Percentiles rank a stretch among this genome's conserved stretches.
phyloP scores from a whole-genome alignment of 164 flowering plant species.

The Nymphaea thermarum region DNA sequence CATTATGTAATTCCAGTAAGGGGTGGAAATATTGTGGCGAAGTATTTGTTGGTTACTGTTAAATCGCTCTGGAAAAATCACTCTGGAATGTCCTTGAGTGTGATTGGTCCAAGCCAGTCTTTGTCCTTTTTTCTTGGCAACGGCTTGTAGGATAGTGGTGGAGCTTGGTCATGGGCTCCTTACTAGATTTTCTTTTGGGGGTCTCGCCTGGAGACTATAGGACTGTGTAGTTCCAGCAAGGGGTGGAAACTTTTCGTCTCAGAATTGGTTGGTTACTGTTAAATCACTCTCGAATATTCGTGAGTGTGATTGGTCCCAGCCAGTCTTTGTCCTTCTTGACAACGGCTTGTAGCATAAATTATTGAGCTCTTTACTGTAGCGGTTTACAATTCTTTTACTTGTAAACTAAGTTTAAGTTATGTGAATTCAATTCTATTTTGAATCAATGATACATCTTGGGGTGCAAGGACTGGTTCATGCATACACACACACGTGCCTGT shows the following conservation, averaged over 20 bases:
- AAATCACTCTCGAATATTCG: not conserved
- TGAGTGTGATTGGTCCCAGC: not conserved
- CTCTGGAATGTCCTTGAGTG: not conserved
- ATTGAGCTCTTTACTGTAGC: not conserved
- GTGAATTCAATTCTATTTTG: no score
- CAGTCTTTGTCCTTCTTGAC: not conserved
- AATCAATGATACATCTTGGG: no score
- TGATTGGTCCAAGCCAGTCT: not conserved
- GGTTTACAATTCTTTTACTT: no score
- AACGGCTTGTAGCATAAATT: not conserved
- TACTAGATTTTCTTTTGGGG: not conserved
- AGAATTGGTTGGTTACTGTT: not conserved
- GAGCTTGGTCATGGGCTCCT: not conserved
- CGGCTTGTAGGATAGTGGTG: not conserved
- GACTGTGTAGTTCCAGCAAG: not conserved
- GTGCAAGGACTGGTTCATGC: no score
- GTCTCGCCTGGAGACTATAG: no score
- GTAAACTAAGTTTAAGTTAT: no score
- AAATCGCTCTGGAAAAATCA: not conserved
- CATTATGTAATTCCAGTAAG: not conserved
- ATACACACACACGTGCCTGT: no score
- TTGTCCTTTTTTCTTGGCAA: not conserved
- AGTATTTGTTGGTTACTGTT: not conserved
- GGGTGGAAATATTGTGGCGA: not conserved
- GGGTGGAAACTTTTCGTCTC: not conserved